Evolutionary conservation across 257 asterid genomes (phyloP), one percentile per base, ranked within the genome.

Genomic region (Parsonsia alboflavescens): DNA sequence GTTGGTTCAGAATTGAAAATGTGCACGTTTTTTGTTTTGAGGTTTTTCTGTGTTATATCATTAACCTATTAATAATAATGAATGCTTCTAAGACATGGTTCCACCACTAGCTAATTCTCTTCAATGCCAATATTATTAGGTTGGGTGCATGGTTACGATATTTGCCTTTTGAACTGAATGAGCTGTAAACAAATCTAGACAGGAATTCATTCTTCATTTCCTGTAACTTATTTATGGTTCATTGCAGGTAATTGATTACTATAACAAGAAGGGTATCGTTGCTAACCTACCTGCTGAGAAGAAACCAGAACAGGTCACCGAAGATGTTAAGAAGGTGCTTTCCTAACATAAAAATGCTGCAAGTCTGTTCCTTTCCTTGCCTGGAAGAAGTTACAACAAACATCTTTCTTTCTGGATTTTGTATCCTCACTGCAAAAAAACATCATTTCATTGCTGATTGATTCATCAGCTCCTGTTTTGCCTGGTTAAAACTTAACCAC

Each of bases 241-340:
- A 2, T 50, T 78, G 65, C 90, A 92, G 96, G 95, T 90, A 10
- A 82, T 88, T 52, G 89, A 84, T 57, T 88, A 89, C 79, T 89
- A 89, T 68, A 80, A 71, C 36, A 86, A 74, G 76, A 89, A 85
- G 83, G 91, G 93, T 48, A 52, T 81, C 10, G 88, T 86, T 74
- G 91, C 89, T 2, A 85, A 84, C 82, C 93, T 91, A 69, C 91
- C 87, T 2, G 95, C 95, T 13, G 96, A 91, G 77, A 91, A 87
- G 82, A 83, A 87, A 39, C 95, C 91, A 13, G 86, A 85, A 68
- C 89, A 83, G 71, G 96, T 91, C 57, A 83, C 90, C 1, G 53
- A 75, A 54, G 96, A 89, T 85, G 91, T 91, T 66, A 81, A 80
- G 84, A 88, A 86, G 84, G 86, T 77, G 36, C 89, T 90, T 75